Evolutionary conservation across 192 early-diverging fungal species (phyloP), one percentile per base, ranked within the genome.

Genomic region (Funneliformis geosporum): DNA sequence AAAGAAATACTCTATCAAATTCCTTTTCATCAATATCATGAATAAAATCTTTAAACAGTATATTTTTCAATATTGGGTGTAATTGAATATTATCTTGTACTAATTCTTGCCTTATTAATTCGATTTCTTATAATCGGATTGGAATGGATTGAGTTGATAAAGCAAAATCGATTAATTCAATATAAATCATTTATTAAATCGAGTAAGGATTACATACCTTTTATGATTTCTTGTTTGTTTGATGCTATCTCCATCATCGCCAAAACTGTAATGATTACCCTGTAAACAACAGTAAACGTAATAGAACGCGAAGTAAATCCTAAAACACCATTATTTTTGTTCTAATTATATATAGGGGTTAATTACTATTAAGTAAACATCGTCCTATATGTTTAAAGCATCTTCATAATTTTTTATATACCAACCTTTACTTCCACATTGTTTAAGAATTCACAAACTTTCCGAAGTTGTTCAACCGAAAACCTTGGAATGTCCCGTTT

Each of bases 51-150:
- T 46, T 21, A 72, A 47, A 50, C 27, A 75, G 14, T 16, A 75
- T 61, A 11, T 75, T 38, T 44, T 75, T 61, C 12, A 75, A 25
- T 75, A 75, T 62, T 61, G 74, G 74, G 23, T 75, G 74, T 42
- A 75, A 75, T 60, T 61, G 38, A 25, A 61, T 38, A 7, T 14
- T 61, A 61, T 60, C 23, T 43, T 60, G 5, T 46, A 25, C 10
- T 14, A 62, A 39, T 25, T 25, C 12, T 3, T 76, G 11, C 0
- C 43, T 61, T 12, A 76, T 42, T 16, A 40, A 39, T 62, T 61
- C 14, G 16, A 62, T 25, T 18, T 62, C 74, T 76, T 23, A 0
- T 33, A 33, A 33, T 33, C 33, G 33, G 33, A 33, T 33, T 33
- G 33, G 33, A 33, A 33, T 33, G 33, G 33, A 33, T 21, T 62